A percentile compares a stretch with the other conserved stretches of the same genome.
phyloP scores from a whole-genome alignment of 768 basidiomycete genomes.

The Pluteus cervinus region DNA sequence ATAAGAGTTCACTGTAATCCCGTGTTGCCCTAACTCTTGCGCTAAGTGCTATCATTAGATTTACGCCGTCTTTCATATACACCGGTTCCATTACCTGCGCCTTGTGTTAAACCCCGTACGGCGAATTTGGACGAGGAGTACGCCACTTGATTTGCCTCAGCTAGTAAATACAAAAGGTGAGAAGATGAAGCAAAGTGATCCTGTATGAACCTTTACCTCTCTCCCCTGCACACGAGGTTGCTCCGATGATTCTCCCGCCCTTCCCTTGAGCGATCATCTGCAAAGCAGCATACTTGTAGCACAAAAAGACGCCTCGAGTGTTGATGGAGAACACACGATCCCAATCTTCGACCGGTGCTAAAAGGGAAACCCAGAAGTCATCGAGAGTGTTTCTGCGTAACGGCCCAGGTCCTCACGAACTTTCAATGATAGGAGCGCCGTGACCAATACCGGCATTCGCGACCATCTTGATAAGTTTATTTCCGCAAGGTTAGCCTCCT shows the following conservation, averaged over 20 bases:
- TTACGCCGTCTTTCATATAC: too few species aligned
- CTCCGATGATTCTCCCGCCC: conserved; percentile 39
- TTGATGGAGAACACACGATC: conserved; percentile 27
- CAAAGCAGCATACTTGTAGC: conserved; percentile 34
- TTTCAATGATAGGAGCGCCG: conserved; percentile 16
- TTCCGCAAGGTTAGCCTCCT: not conserved
- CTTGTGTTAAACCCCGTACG: conserved; percentile 28
- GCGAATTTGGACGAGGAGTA: conserved; percentile 35
- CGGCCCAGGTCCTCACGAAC: conserved; percentile 12
- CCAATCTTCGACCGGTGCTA: conserved; percentile 24
- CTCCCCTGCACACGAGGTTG: conserved; percentile 33
- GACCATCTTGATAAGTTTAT: conserved; percentile 22
- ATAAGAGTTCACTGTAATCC: conserved; percentile 26
- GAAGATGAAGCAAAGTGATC: too few species aligned
- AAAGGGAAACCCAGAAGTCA: not conserved
- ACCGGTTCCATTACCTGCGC: conserved; percentile 10
- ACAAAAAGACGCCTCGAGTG: conserved; percentile 29
- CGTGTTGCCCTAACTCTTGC: conserved; percentile 16
- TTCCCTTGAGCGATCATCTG: conserved; percentile 38
- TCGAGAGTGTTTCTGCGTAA: not conserved
- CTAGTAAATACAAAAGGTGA: not conserved
- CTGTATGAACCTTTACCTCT: conserved; percentile 15
- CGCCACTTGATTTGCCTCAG: conserved; percentile 7
- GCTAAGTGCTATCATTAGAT: conserved; percentile 10
- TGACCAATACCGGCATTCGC: conserved; percentile 23